Percentiles rank a stretch among this genome's conserved stretches.
These are phyloP conservation scores for Psilocybe tampanensis DNA, from an alignment of 768 basidiomycete genomes.

Conservation along the genomic window DNA sequence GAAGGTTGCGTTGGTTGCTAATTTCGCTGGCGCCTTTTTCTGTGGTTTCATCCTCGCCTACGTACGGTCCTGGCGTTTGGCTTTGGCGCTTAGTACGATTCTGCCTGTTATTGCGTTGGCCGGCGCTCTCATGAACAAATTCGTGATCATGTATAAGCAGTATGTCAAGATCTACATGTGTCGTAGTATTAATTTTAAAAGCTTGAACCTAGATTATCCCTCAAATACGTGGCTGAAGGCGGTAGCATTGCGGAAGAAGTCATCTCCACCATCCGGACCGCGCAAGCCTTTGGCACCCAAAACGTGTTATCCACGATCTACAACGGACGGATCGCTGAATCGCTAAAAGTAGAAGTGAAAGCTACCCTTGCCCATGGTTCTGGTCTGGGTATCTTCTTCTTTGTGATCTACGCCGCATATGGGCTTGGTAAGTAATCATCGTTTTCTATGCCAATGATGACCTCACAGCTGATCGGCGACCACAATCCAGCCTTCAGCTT, in stretches of 20 bases:
- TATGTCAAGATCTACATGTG: slow-evolving; percentile 35
- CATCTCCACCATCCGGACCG: slow-evolving; percentile 85
- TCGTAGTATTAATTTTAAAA: neutral
- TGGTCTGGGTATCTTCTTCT: slow-evolving; percentile 76
- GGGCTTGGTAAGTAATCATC: slow-evolving; percentile 51
- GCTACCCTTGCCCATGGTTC: slow-evolving; percentile 59
- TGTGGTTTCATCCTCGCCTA: slow-evolving; percentile 82
- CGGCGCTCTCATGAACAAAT: slow-evolving; percentile 74
- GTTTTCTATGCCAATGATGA: neutral
- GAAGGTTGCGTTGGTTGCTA: slow-evolving; percentile 74
- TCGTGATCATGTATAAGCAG: slow-evolving; percentile 66
- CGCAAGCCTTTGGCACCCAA: slow-evolving; percentile 91
- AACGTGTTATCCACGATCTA: slow-evolving; percentile 63
- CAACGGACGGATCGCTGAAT: slow-evolving; percentile 55
- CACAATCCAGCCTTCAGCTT: slow-evolving; percentile 74
- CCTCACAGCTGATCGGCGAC: neutral
- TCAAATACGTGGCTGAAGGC: slow-evolving; percentile 75
- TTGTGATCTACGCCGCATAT: slow-evolving; percentile 77
- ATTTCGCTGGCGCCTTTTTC: slow-evolving; percentile 70
- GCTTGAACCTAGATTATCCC: slow-evolving; percentile 50
- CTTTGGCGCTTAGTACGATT: slow-evolving; percentile 80
- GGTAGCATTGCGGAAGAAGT: slow-evolving; percentile 92
- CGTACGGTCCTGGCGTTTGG: slow-evolving; percentile 74
- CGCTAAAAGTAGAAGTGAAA: slow-evolving; percentile 56
- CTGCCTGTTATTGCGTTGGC: slow-evolving; percentile 80